phyloP scores from a whole-genome alignment of 805 yeast species.

The Starmerella floris region DNA sequence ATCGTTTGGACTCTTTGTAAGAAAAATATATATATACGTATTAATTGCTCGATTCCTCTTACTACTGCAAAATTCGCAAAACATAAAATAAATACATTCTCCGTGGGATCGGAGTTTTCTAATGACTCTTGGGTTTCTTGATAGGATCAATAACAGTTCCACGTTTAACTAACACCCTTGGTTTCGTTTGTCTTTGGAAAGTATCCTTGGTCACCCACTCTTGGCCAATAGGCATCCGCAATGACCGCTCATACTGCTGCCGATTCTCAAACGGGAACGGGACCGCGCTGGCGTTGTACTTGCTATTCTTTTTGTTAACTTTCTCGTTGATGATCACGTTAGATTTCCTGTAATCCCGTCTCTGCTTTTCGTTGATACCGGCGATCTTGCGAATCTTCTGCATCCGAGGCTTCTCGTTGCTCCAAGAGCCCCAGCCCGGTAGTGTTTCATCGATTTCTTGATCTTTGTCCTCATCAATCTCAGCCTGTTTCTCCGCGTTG shows the following conservation, averaged over 20 bases:
- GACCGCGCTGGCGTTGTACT: slow-evolving; percentile 77
- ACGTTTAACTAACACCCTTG: slow-evolving; percentile 71
- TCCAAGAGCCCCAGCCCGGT: slow-evolving; percentile 99
- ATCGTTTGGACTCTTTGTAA: slow-evolving; percentile 81
- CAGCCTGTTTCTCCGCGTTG: slow-evolving; percentile 56
- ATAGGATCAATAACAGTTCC: slow-evolving; percentile 87
- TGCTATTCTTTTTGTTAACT: slow-evolving; percentile 67
- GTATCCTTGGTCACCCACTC: slow-evolving; percentile 88
- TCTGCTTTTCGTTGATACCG: slow-evolving; percentile 63
- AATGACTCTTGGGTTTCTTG: slow-evolving; percentile 31
- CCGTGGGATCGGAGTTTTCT: neutral
- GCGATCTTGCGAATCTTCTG: slow-evolving; percentile 56
- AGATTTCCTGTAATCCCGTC: slow-evolving; percentile 63
- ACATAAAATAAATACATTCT: neutral
- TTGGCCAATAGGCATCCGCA: slow-evolving; percentile 92
- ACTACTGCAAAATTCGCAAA: neutral
- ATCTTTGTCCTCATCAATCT: slow-evolving; percentile 67
- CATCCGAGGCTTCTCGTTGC: slow-evolving; percentile 50
- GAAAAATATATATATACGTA: neutral
- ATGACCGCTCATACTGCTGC: slow-evolving; percentile 88
- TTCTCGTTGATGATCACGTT: slow-evolving; percentile 83
- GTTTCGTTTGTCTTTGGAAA: slow-evolving; percentile 79
- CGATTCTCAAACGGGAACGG: slow-evolving; percentile 89
- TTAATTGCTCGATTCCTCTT: too few relatives aligned
- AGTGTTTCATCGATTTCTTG: slow-evolving; percentile 70